phyloP scores from a whole-genome alignment of 83 land plant species.

The Isoetes engelmannii region DNA sequence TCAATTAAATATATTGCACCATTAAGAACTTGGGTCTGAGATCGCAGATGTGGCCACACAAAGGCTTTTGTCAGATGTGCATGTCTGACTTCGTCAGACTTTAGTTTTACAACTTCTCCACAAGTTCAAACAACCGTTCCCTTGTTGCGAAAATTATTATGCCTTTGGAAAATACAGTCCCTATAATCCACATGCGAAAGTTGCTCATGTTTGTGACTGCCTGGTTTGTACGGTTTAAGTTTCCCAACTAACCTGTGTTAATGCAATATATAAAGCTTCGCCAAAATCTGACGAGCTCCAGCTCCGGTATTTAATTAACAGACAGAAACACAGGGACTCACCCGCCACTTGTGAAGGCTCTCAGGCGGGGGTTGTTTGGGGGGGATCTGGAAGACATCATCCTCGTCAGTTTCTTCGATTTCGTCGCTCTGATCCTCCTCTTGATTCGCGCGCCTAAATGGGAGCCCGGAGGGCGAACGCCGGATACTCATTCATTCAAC shows the following conservation, averaged over 20 bases:
- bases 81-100: too few relatives aligned
- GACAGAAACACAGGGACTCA: not conserved
- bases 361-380: not conserved
- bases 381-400: slow-evolving; percentile 3
- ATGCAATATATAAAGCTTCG: not conserved
- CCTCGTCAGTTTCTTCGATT: not conserved
- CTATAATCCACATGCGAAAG: not conserved
- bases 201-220: not conserved
- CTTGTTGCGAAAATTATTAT: not conserved
- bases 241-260: not conserved
- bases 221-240: not conserved
- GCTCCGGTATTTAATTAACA: not conserved
- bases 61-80: too few relatives aligned
- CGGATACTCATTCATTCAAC: too few relatives aligned
- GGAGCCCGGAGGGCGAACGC: too few relatives aligned
- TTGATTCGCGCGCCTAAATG: not conserved
- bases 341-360: not conserved
- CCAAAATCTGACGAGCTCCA: not conserved
- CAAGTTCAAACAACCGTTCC: too few relatives aligned
- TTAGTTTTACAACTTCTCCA: too few relatives aligned
- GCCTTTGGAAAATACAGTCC: not conserved
- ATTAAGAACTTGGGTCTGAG: too few relatives aligned
- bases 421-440: slow-evolving; percentile 4
- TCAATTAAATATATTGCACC: too few relatives aligned
- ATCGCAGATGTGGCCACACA: too few relatives aligned